Conservation (phyloP, 2,329 filamentous ascomycete species). For the Fusarium penzigii region DNA sequence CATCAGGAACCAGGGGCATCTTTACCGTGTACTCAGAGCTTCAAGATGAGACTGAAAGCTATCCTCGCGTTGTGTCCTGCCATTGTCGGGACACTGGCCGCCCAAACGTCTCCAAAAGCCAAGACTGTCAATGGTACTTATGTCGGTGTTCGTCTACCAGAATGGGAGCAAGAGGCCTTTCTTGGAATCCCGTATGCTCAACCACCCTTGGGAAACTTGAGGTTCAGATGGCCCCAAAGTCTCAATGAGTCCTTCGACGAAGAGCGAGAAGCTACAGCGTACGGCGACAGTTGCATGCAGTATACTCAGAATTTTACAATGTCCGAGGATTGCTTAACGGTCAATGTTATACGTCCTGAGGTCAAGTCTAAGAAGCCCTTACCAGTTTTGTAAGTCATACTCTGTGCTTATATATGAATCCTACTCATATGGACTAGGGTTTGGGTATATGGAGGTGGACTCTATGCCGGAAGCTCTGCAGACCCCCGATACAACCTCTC, state of each 20-base stretch:
- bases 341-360: slow-evolving; percentile 45
- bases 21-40: background rate
- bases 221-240: slow-evolving; percentile 38
- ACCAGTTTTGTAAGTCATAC: slow-evolving; percentile 36
- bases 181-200: slow-evolving; percentile 43
- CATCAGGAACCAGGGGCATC: no score
- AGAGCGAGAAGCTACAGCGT: slow-evolving; percentile 41
- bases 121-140: slow-evolving; percentile 28
- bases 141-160: slow-evolving; percentile 31
- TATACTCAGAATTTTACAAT: slow-evolving; percentile 43
- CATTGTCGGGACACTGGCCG: background rate
- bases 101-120: slow-evolving; percentile 14
- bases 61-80: background rate
- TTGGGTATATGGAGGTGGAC: slow-evolving; percentile 63
- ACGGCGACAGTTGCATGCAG: slow-evolving; percentile 49
- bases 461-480: slow-evolving; percentile 49
- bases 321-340: slow-evolving; percentile 50
- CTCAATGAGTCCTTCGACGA: slow-evolving; percentile 36
- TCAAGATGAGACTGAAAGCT: background rate
- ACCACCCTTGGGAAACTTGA: slow-evolving; percentile 36
- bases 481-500: slow-evolving; percentile 46
- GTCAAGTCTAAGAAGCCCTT: slow-evolving; percentile 34
- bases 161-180: slow-evolving; percentile 41
- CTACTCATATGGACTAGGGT: slow-evolving; percentile 16
- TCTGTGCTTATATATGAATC: slow-evolving; percentile 22